phyloP scores from a whole-genome alignment of 2,329 filamentous ascomycete genomes.

The Fusarium sp. region DNA sequence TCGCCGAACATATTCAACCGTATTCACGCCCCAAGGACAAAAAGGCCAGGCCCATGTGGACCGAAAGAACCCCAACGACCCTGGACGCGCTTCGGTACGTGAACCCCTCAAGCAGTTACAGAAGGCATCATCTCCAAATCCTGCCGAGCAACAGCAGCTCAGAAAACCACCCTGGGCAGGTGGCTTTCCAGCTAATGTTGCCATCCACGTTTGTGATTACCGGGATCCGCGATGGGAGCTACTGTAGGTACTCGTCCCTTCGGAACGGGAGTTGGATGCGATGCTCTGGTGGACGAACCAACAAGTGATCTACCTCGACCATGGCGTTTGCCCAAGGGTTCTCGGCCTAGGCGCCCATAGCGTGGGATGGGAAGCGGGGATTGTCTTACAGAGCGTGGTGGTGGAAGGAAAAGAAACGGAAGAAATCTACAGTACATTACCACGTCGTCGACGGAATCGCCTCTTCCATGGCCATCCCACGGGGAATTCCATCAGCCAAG shows the following conservation, averaged over 20 bases:
- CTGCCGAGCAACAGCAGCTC: neutral
- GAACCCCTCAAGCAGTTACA: neutral
- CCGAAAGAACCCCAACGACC: neutral
- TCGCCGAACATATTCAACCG: neutral
- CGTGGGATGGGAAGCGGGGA: constrained; percentile 21
- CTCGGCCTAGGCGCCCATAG: constrained; percentile 8
- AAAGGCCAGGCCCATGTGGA: neutral
- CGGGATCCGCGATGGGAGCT: constrained; percentile 16
- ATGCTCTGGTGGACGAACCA: constrained; percentile 23
- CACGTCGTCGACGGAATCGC: constrained; percentile 1
- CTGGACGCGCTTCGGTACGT: neutral
- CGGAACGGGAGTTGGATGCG: constrained; percentile 12
- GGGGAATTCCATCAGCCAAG: constrained; percentile 25
- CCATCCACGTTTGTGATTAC: neutral
- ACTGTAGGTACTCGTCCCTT: constrained; percentile 21
- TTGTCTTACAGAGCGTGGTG: neutral
- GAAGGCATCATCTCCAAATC: neutral
- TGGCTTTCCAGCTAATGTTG: constrained; percentile 1
- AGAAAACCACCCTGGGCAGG: neutral
- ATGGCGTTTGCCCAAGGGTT: constrained; percentile 13
- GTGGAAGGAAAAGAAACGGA: neutral
- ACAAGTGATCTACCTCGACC: constrained; percentile 15
- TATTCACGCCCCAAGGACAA: neutral
- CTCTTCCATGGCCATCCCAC: constrained; percentile 30
- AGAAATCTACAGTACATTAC: neutral